These are phyloP conservation scores for Cytospora mali DNA, from an alignment of 2,329 filamentous ascomycete genomes.

Conservation along the genomic window DNA sequence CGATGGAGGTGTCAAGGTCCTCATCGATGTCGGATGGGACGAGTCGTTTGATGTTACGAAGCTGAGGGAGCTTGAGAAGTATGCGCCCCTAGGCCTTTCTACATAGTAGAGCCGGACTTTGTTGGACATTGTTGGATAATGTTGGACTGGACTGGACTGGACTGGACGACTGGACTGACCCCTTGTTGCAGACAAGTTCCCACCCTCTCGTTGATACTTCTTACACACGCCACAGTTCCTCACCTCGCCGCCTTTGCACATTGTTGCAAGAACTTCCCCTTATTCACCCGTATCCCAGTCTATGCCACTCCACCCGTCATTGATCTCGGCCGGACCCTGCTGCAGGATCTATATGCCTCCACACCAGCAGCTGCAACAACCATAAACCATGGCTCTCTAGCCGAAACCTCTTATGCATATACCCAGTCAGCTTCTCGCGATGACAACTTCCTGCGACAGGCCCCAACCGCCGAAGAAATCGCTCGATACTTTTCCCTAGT, in stretches of 20 bases:
- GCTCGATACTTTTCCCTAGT: slow-evolving; percentile 89
- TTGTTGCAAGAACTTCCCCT: slow-evolving; percentile 93
- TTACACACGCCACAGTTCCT: slow-evolving; percentile 89
- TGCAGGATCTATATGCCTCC: slow-evolving; percentile 91
- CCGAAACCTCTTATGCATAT: slow-evolving; percentile 61
- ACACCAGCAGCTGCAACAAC: slow-evolving; percentile 85
- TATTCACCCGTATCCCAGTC: slow-evolving; percentile 88
- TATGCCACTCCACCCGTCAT: slow-evolving; percentile 95
- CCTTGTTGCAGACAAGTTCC: slow-evolving; percentile 72
- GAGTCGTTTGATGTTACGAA: slow-evolving; percentile 82
- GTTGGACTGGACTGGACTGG: no score
- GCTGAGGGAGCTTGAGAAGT: slow-evolving; percentile 90
- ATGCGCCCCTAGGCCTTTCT: slow-evolving; percentile 37
- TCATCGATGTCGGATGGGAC: slow-evolving; percentile 96
- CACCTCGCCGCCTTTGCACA: slow-evolving; percentile 94
- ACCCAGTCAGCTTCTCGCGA: slow-evolving; percentile 52
- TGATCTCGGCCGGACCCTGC: slow-evolving; percentile 83
- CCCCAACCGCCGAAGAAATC: slow-evolving; percentile 86
- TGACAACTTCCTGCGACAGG: slow-evolving; percentile 62
- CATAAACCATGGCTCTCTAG: slow-evolving; percentile 73
- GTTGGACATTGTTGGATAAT: no score
- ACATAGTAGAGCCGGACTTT: background rate
- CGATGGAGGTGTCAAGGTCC: slow-evolving; percentile 92
- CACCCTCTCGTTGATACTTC: slow-evolving; percentile 87
- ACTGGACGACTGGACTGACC: slow-evolving; percentile 20